Evolutionary conservation across 768 basidiomycete genomes (phyloP), one percentile per base, ranked within the genome.

Genomic region (Wakefieldia striispora): DNA sequence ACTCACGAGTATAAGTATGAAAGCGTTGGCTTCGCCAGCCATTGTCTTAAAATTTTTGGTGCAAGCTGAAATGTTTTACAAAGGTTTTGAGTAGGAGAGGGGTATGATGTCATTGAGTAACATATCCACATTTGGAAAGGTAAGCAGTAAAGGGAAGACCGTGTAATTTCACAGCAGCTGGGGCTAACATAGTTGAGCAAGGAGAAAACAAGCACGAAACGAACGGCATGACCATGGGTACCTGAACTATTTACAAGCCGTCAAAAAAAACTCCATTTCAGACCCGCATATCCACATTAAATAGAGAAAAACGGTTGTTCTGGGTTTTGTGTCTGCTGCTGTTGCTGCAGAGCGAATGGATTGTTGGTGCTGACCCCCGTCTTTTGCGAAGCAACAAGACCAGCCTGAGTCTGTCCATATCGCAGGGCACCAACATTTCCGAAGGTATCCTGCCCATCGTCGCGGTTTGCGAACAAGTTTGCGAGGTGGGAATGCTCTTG

Each of bases 361-460:
- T 86, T 90, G 65, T 80, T 76, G 12, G 63, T 65, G 21, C 63
- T 68, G 43, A 58, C 66, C 21, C 81, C 79, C 46, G 79, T 75
- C 65, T 72, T 72, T 55, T 82, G 79, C 11, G 61, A 53, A 19
- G 74, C 56, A 29, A 81, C 33, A 7, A 72, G 69, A 9, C 82
- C 81, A 16, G 79, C 82, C 31, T 77, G 73, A 0, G 81, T 79
- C 43, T 80, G 74, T 2, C 83, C 83, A 51, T 82, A 88, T 76
- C 94, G 80, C 54, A 95, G 65, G 44, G 74, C 53, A 17, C 95
- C 95, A 27, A 82, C 59, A 66, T 98, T 99, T 43, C 95, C 95
- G 63, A 97, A 98, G 45, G 95, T 95, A 70, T 99, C 97, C 64
- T 88, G 75, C 1, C 97, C 95, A 58, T 91, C 93, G 49, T 97